Base-by-base conservation (phyloP, 2,329 filamentous ascomycete species). In the Penicillium sclerotigenum region DNA sequence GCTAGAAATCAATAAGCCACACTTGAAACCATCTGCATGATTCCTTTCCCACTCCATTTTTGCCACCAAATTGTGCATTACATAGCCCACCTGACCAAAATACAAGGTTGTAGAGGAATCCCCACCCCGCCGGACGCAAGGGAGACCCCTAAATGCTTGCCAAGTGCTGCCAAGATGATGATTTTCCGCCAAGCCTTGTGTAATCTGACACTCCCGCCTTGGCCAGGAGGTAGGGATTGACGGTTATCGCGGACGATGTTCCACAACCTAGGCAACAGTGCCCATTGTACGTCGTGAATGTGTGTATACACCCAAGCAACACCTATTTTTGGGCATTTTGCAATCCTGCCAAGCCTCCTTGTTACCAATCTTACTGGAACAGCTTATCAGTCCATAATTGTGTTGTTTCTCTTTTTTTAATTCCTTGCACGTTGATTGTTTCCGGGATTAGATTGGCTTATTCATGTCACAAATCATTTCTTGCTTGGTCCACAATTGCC, bases 161-260 rank as follows among this genome's bases (percentile, higher is more conserved):
- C 63, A 65, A 65, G 60, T 54, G 14, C 14, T 29, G 60, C 62
- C 60, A 63, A 62, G 63, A 14, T 54, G 41, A 57, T 59, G 63
- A 54, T 62, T 54, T 61, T 59, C 62, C 41, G 63, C 62, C 63
- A 65, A 65, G 63, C 54, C 59, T 62, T 60, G 51, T 56, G 51
- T 47, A 56, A 47, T 65, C 55, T 63, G 62, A 65, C 63, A 59
- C 48, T 54, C 45, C 55, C 60, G 62, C 51, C 63, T 65, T 63
- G 63, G 60, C 57, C 38, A 34, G 55, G 57, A 59, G 58, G 53
- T 38, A 54, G 60, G 60, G 56, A 56, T 52, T 52, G 26, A 46
- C 48, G 29, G 40, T 50, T 47, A 50, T 57, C 40, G 55, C 47
- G 45, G 29, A 54, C 56, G 52, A 52, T 55, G 61, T 58, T 57